A percentile compares a stretch with the other conserved stretches of the same genome.
Evolutionary conservation across 1,284 basidiomycete species (phyloP).

Genomic region (Coniferiporia sulphurascens): DNA sequence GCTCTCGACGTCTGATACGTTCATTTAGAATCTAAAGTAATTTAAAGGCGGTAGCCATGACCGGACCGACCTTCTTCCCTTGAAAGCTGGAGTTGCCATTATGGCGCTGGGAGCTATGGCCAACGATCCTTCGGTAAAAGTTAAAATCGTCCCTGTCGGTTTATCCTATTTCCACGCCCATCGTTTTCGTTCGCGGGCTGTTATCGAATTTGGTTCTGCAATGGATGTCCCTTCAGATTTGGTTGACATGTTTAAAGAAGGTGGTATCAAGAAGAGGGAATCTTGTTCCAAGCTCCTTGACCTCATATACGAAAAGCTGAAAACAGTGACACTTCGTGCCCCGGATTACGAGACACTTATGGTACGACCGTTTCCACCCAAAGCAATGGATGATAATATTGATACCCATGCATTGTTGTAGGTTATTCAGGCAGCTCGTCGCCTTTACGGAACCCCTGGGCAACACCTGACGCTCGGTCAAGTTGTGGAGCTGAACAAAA

Average conservation of each 20-base stretch:
- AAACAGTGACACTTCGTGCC: conserved; percentile 93
- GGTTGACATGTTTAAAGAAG: conserved; percentile 87
- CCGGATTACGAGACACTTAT: conserved; percentile 98
- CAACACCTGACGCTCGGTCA: conserved; percentile 93
- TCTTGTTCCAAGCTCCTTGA: conserved; percentile 90
- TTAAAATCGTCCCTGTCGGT: conserved; percentile 93
- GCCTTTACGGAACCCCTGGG: conserved; percentile 93
- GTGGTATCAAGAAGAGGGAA: conserved; percentile 85
- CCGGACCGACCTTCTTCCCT: conserved; percentile 87
- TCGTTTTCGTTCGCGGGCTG: conserved; percentile 90
- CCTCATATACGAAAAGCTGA: conserved; percentile 92
- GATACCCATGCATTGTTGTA: conserved; percentile 29
- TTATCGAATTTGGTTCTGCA: conserved; percentile 94
- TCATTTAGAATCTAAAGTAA: conserved; percentile 7
- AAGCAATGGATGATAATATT: conserved; percentile 1
- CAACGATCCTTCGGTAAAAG: conserved; percentile 78
- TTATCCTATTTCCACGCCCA: conserved; percentile 95
- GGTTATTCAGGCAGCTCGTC: conserved; percentile 93
- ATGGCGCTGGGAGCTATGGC: conserved; percentile 99
- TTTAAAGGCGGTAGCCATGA: conserved; percentile 88
- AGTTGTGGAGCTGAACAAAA: conserved; percentile 94
- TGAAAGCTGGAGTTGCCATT: conserved; percentile 94
- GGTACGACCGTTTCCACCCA: conserved; percentile 44
- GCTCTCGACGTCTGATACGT: conserved; percentile 1
- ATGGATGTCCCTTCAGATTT: conserved; percentile 84